Base-by-base conservation (phyloP, 306 rosid genomes). In the Biancaea sappan region DNA sequence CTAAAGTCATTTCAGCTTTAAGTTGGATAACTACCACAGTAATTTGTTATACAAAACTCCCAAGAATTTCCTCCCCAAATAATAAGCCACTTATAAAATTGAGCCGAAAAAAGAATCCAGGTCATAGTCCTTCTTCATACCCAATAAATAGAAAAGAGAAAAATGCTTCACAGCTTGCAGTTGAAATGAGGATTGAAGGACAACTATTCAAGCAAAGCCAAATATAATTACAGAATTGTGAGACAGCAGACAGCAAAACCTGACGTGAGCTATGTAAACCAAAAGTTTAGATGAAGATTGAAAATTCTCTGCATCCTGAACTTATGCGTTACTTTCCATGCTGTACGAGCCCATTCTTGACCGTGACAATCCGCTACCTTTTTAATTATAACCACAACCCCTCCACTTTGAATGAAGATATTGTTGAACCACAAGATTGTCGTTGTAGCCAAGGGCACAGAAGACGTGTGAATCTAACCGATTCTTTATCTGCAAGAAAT, bases 401-500 rank as follows among this genome's bases (percentile, higher is more conserved):
- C 68, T 10, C 7, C 47, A 57, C 66, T 51, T 78, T 74, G 80
- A 74, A 40, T 46, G 69, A 51, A 47, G 71, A 69, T 37, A 69
- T 69, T 24, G 28, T 69, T 53, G 68, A 35, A 18, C 68, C 68
- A 35, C 48, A 80, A 56, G 62, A 61, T 58, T 73, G 46, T 66
- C 75, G 53, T 37, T 56, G 69, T 41, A 54, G 74, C 71, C 69
- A 71, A 50, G 24, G 69, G 73, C 73, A 71, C 66, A 41, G 58
- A 77, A 77, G 73, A 69, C 4, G 8, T 50, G 79, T 71, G 80
- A 58, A 73, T 70, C 76, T 44, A 80, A 80, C 60, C 69, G 56
- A 18, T 40, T 80, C 73, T 62, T 62, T 62, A 77, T 80, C 88
- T 84, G 88, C 85, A 80, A 73, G 78, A 84, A 77, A 73, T 56